phyloP scores from a whole-genome alignment of 2,329 filamentous ascomycete genomes.

The Mariannaea elegans region DNA sequence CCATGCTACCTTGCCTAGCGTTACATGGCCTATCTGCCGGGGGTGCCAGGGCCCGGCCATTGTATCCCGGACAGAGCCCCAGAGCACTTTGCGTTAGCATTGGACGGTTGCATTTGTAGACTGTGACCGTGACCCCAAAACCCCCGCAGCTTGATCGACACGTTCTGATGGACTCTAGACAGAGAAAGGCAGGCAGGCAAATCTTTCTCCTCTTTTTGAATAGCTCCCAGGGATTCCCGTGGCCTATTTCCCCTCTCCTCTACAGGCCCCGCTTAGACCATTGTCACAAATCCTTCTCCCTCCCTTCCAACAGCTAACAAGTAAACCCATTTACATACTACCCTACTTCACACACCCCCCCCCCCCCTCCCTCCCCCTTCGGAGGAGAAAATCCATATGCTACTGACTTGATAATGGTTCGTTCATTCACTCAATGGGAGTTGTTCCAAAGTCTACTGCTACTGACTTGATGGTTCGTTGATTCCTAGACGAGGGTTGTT shows the following conservation, averaged over 20 bases:
- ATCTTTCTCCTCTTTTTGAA: background rate
- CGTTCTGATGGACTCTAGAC: slow-evolving; percentile 19
- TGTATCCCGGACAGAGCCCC: background rate
- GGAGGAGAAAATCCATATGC: background rate
- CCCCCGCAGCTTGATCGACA: slow-evolving; percentile 27
- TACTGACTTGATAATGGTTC: too few relatives aligned
- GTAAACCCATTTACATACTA: background rate
- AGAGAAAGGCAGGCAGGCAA: slow-evolving; percentile 2
- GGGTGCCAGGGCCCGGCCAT: too few relatives aligned
- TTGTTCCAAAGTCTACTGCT: too few relatives aligned
- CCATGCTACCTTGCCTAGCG: slow-evolving; percentile 25
- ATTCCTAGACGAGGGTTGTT: too few relatives aligned
- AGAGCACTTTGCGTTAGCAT: background rate
- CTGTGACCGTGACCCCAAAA: slow-evolving; percentile 3
- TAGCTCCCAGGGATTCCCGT: background rate
- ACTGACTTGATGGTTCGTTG: too few relatives aligned
- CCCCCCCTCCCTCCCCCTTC: background rate
- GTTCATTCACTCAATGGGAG: too few relatives aligned
- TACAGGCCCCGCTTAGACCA: background rate
- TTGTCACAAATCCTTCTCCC: background rate
- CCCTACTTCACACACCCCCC: background rate
- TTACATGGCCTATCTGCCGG: slow-evolving; percentile 33
- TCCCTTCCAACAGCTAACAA: background rate
- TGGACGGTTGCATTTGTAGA: background rate
- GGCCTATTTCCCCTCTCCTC: background rate